Percentiles rank a stretch among this genome's conserved stretches.
phyloP scores from a whole-genome alignment of 1,139 yeast genomes.

The Kodamaea anthophila region DNA sequence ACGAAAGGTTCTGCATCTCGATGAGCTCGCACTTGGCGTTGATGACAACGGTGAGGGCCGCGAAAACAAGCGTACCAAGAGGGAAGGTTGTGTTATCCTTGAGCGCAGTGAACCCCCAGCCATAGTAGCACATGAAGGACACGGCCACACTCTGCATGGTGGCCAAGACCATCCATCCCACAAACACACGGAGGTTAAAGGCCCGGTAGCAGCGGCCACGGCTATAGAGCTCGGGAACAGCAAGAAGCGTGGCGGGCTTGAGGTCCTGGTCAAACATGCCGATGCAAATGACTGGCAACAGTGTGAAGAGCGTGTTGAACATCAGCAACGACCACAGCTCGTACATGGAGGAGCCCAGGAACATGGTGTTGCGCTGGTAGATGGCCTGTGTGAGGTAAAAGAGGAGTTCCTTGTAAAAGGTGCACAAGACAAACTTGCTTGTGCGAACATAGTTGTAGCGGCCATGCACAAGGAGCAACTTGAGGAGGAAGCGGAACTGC shows the following conservation, averaged over 20 bases:
- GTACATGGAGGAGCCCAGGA: constrained; percentile 88
- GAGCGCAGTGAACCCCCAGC: constrained; percentile 65
- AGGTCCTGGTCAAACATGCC: constrained; percentile 96
- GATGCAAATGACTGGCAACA: constrained; percentile 81
- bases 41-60: constrained; percentile 65
- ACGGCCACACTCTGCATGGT: constrained; percentile 67
- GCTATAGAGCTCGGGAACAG: constrained; percentile 84
- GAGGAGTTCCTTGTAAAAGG: constrained; percentile 88
- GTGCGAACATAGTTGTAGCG: constrained; percentile 91
- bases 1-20: constrained; percentile 78
- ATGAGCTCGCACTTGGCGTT: constrained; percentile 73
- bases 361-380: constrained; percentile 80
- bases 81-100: constrained; percentile 77
- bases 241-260: constrained; percentile 78
- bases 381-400: constrained; percentile 86
- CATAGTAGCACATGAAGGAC: constrained; percentile 57
- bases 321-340: constrained; percentile 96
- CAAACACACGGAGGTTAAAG: constrained; percentile 63
- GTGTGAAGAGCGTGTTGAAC: constrained; percentile 94
- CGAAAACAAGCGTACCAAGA: constrained; percentile 67
- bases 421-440: constrained; percentile 83
- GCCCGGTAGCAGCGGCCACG: constrained; percentile 72
- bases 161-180: constrained; percentile 77
- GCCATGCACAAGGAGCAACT: constrained; percentile 87
- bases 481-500: constrained; percentile 79